These are phyloP conservation scores for Mikania micrantha DNA, from an alignment of 129 eudicot species.

Conservation along the genomic window DNA sequence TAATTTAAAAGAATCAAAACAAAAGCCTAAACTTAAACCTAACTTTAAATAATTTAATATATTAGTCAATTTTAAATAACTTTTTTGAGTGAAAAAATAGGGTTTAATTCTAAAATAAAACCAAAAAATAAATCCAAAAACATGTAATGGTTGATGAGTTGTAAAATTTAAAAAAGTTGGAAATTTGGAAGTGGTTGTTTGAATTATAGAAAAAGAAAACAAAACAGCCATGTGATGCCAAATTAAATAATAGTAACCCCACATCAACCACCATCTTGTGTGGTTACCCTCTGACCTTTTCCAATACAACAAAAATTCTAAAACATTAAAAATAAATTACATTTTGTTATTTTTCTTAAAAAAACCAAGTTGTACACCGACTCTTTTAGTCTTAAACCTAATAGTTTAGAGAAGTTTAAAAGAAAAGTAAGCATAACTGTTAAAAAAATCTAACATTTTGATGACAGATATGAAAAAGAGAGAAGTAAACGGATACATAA, in stretches of 20 bases:
- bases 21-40: too few relatives aligned
- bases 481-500: too few relatives aligned
- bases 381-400: too few relatives aligned
- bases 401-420: too few relatives aligned
- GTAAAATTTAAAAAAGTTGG: not conserved
- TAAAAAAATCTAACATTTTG: too few relatives aligned
- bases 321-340: not conserved
- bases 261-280: slow-evolving; percentile 18
- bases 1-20: too few relatives aligned
- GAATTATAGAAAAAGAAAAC: slow-evolving; percentile 10
- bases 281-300: not conserved
- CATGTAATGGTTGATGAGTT: not conserved
- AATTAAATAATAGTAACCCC: slow-evolving; percentile 23
- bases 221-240: slow-evolving; percentile 18
- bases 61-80: too few relatives aligned
- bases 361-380: too few relatives aligned
- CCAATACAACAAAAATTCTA: not conserved
- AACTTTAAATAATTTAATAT: too few relatives aligned
- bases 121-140: not conserved
- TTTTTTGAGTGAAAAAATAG: not conserved
- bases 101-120: not conserved
- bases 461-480: too few relatives aligned
- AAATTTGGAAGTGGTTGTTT: not conserved
- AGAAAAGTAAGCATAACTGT: too few relatives aligned
- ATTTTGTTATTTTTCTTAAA: not conserved